phyloP scores from a whole-genome alignment of 2,329 filamentous ascomycete species.

The Botrytis elliptica region DNA sequence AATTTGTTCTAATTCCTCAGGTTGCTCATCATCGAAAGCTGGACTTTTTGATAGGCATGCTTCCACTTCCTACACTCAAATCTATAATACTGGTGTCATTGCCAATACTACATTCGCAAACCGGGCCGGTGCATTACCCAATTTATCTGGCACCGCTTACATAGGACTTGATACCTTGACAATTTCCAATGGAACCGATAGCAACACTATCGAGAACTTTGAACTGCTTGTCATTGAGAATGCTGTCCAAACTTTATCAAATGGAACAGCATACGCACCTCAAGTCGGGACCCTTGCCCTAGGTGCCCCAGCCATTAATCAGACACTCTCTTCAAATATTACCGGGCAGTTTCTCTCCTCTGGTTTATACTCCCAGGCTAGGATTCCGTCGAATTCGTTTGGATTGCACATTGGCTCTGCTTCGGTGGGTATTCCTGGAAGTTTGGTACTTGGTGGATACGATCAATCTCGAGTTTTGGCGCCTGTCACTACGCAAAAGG shows the following conservation, averaged over 20 bases:
- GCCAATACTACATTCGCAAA: background rate
- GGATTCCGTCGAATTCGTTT: slow-evolving; percentile 29
- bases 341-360: slow-evolving; percentile 9
- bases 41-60: background rate
- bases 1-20: slow-evolving; percentile 22
- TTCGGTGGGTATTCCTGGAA: slow-evolving; percentile 24
- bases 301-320: background rate
- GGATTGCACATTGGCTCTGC: slow-evolving; percentile 31
- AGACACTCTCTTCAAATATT: slow-evolving; percentile 6
- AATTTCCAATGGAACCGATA: background rate
- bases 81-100: background rate
- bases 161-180: slow-evolving; percentile 6
- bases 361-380: slow-evolving; percentile 4
- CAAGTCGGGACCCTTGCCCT: slow-evolving; percentile 1
- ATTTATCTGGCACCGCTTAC: background rate
- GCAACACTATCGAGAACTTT: background rate
- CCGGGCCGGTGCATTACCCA: slow-evolving; percentile 2
- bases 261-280: background rate
- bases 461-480: slow-evolving; percentile 29
- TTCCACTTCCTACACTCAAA: background rate
- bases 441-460: slow-evolving; percentile 30
- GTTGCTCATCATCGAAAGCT: background rate
- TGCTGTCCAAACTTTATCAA: background rate
- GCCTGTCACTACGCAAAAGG: slow-evolving; percentile 22
- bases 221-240: slow-evolving; percentile 6